Evolutionary conservation across 805 yeast species (phyloP).

Genomic region (Nakazawaea siamensis): DNA sequence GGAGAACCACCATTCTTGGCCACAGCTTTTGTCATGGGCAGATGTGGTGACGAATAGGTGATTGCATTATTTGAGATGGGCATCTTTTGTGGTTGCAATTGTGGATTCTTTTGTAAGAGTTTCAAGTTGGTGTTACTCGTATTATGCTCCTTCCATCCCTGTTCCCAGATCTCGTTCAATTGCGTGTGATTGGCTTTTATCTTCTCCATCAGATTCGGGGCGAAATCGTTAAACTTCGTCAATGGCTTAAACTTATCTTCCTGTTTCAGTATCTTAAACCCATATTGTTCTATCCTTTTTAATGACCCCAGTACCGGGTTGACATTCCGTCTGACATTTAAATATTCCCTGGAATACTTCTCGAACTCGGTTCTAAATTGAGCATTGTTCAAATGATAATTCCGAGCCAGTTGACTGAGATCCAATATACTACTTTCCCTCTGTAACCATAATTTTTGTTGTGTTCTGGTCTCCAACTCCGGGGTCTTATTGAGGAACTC

Average conservation of each 20-base stretch:
- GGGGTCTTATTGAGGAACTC: constrained; percentile 29
- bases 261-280: neutral
- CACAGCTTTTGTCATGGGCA: constrained; percentile 10
- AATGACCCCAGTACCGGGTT: constrained; percentile 67
- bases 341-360: constrained; percentile 64
- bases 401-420: constrained; percentile 26
- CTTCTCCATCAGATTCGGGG: constrained; percentile 2
- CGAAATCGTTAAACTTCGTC: constrained; percentile 6
- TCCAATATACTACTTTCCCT: constrained; percentile 67
- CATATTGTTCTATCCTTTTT: constrained; percentile 31
- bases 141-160: constrained; percentile 6
- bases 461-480: constrained; percentile 61
- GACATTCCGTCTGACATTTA: constrained; percentile 56
- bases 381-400: constrained; percentile 25
- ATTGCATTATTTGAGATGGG: constrained; percentile 1
- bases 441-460: constrained; percentile 78
- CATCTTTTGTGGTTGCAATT: neutral
- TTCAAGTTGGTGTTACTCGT: constrained; percentile 7
- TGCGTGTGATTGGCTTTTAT: constrained; percentile 4
- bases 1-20: constrained; percentile 8
- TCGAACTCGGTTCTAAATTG: constrained; percentile 72
- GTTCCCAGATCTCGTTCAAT: constrained; percentile 7
- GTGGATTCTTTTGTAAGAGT: no score
- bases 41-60: constrained; percentile 2
- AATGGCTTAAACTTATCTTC: neutral